Evolutionary conservation across 768 basidiomycete species (phyloP), one percentile per base, ranked within the genome.

Genomic region (Coprinellus aureogranulatus): DNA sequence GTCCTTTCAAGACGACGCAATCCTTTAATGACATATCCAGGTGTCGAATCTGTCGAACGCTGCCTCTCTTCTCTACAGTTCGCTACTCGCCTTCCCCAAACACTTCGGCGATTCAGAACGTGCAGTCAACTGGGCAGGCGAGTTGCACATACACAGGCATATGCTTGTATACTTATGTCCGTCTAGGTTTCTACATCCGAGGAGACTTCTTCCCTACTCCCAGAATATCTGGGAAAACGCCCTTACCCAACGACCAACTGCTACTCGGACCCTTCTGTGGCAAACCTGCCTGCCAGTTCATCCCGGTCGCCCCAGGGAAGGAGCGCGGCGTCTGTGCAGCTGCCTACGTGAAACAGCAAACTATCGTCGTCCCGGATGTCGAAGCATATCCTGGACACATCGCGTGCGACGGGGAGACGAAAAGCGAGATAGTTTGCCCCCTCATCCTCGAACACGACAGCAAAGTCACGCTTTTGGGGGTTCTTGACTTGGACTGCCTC

Each of bases 71-170:
- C 81, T 97, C 42, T 96, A 85, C 75, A 85, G 87, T 64, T 80
- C 90, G 11, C 80, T 94, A 46, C 80, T 84, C 47, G 85, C 85
- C 16, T 95, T 88, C 61, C 72, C 77, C 12, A 66, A 78, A 25
- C 73, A 82, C 65, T 94, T 91, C 63, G 92, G 90, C 27, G 64
- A 65, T 34, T 76, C 77, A 16, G 78, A 81, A 37, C 81, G 84
- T 53, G 83, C 89, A 2, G 91, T 96, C 22, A 96, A 96, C 67
- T 98, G 94, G 95, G 88, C 88, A 75, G 95, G 95, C 94, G 64
- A 75, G 90, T 72, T 25, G n/a, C 55, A 22, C 39, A 16, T n/a
- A 12, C n/a, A 39, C 11, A 25, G 11, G 12, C 5, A n/a, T 9
- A 18, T 28, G n/a, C 27, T 16, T 20, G 47, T n/a, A 20, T 23